phyloP scores from a whole-genome alignment of 306 rosid genomes.

The Cotoneaster glaucophyllus region DNA sequence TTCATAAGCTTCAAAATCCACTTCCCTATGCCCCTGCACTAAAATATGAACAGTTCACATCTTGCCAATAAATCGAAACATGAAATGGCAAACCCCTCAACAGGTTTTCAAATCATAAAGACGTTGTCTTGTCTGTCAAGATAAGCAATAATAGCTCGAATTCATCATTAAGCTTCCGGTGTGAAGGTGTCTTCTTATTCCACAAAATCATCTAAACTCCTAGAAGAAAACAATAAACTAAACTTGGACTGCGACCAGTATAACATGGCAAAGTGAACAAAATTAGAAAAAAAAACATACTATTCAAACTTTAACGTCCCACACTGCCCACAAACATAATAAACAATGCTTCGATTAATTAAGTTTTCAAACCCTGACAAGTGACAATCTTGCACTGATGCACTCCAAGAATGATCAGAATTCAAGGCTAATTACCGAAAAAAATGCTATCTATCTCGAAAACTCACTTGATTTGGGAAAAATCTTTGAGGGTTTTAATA shows the following conservation, averaged over 20 bases:
- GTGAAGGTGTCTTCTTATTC: not conserved
- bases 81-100: not conserved
- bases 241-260: not conserved
- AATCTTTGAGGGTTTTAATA: slow-evolving; percentile 59
- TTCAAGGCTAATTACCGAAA: not conserved
- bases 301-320: not conserved
- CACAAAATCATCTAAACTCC: not conserved
- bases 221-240: too few species aligned
- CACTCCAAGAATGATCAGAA: not conserved
- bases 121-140: not conserved
- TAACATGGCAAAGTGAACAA: not conserved
- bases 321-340: not conserved
- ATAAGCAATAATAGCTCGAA: not conserved
- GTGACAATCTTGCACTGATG: not conserved
- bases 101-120: not conserved
- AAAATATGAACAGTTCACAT: slow-evolving; percentile 9
- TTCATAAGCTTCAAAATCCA: slow-evolving; percentile 83
- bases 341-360: not conserved
- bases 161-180: not conserved
- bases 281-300: too few species aligned
- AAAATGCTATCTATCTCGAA: not conserved
- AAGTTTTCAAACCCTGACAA: not conserved
- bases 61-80: not conserved
- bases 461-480: slow-evolving; percentile 67
- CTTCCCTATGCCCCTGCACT: slow-evolving; percentile 83